A percentile compares a stretch with the other conserved stretches of the same genome.
Evolutionary conservation across 1,284 basidiomycete genomes (phyloP).

Genomic region (Peniophora sp.): DNA sequence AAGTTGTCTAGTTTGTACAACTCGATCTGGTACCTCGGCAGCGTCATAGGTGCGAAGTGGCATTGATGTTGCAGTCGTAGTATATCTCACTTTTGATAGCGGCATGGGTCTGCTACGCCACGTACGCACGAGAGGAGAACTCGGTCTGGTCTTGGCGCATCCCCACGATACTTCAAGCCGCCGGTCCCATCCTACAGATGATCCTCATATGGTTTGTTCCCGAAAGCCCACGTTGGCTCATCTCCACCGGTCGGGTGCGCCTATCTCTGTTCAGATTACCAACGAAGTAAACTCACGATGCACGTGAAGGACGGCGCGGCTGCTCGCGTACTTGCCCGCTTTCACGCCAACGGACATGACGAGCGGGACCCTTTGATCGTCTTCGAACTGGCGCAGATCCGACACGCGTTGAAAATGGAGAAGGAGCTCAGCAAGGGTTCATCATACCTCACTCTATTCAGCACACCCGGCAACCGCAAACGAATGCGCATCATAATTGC

Average conservation of each 20-base stretch:
- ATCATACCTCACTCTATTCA: slow-evolving; percentile 42
- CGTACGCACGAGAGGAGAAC: slow-evolving; percentile 36
- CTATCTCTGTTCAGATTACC: not conserved
- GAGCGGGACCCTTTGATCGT: slow-evolving; percentile 47
- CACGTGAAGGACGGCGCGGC: slow-evolving; percentile 41
- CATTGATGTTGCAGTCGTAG: not conserved
- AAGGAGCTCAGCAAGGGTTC: slow-evolving; percentile 39
- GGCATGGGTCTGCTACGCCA: slow-evolving; percentile 46
- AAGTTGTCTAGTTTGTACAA: slow-evolving; percentile 58
- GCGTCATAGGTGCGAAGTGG: slow-evolving; percentile 42
- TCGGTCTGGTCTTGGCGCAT: slow-evolving; percentile 60
- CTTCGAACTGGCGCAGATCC: slow-evolving; percentile 55
- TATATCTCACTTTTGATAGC: slow-evolving; percentile 17
- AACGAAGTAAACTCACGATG: not conserved
- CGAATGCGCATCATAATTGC: slow-evolving; percentile 50
- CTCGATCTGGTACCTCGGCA: slow-evolving; percentile 57
- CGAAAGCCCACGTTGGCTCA: slow-evolving; percentile 63
- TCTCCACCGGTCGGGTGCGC: slow-evolving; percentile 50
- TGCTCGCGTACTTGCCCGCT: slow-evolving; percentile 46
- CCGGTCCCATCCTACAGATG: slow-evolving; percentile 58
- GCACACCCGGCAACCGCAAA: slow-evolving; percentile 51
- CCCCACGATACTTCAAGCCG: slow-evolving; percentile 60
- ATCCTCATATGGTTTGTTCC: slow-evolving; percentile 53
- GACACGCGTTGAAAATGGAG: slow-evolving; percentile 54
- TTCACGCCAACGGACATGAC: slow-evolving; percentile 48